Evolutionary conservation across 129 eudicot species (phyloP).

Genomic region (Logfia minima): DNA sequence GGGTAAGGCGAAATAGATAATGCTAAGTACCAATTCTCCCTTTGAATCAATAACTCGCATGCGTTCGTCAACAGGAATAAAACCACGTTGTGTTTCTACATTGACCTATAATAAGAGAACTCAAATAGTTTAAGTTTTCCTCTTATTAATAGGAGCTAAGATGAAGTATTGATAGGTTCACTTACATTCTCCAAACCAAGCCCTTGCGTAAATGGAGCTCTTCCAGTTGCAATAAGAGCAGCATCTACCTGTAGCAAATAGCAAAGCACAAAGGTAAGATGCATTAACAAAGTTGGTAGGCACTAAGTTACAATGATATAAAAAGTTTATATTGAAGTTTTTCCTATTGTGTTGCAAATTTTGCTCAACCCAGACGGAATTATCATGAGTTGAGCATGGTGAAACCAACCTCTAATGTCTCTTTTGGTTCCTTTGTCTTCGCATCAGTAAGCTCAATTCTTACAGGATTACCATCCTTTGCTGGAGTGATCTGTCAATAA

Average conservation of each 20-base stretch:
- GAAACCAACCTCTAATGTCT: conserved; percentile 75
- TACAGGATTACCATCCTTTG: conserved; percentile 96
- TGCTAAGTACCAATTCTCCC: conserved; percentile 63
- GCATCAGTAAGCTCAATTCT: conserved; percentile 92
- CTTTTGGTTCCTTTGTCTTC: conserved; percentile 91
- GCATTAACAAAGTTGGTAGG: not conserved
- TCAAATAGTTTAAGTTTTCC: not conserved
- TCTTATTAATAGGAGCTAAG: conserved; percentile 4
- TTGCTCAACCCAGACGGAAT: not conserved
- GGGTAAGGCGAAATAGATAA: not conserved
- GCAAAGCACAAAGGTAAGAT: conserved; percentile 17
- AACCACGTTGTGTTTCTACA: conserved; percentile 96
- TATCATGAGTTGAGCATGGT: conserved; percentile 18
- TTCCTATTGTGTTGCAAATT: not conserved
- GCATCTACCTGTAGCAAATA: conserved; percentile 76
- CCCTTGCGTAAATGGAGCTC: conserved; percentile 92
- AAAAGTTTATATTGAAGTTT: not conserved
- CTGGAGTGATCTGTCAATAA: conserved; percentile 85
- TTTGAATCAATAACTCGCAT: conserved; percentile 89
- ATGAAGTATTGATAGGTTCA: not conserved
- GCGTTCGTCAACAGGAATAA: conserved; percentile 92
- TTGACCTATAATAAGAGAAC: conserved; percentile 55
- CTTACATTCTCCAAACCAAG: conserved; percentile 93
- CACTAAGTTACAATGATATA: not conserved
- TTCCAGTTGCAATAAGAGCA: conserved; percentile 97